These are phyloP conservation scores for Alnus glutinosa DNA, from an alignment of 306 rosid species.

Conservation along the genomic window DNA sequence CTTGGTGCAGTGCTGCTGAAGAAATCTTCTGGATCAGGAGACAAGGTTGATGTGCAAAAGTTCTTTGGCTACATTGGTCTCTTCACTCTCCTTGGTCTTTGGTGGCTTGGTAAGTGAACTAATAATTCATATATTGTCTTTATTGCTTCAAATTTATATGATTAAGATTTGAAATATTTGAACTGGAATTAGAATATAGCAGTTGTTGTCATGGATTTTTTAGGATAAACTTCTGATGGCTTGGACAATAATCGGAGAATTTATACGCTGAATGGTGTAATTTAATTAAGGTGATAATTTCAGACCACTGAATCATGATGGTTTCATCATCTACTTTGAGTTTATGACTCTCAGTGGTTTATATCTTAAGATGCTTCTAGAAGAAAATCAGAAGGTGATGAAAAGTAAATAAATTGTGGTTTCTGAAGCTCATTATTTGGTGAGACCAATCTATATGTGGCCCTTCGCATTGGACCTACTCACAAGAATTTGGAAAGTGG, in stretches of 20 bases:
- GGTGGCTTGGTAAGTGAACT: slow-evolving; percentile 75
- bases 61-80: slow-evolving; percentile 76
- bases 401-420: not conserved
- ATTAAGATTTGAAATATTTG: not conserved
- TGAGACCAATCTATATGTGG: not conserved
- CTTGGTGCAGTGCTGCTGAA: slow-evolving; percentile 61
- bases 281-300: not conserved
- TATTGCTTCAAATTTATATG: not conserved
- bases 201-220: not conserved
- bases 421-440: slow-evolving; percentile 6
- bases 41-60: slow-evolving; percentile 69
- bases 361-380: not conserved
- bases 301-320: not conserved
- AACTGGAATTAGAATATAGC: not conserved
- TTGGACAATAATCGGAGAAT: not conserved
- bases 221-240: not conserved
- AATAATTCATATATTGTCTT: not conserved
- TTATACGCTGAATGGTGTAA: not conserved
- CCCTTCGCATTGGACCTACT: not conserved
- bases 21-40: slow-evolving; percentile 68
- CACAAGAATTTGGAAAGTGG: not conserved
- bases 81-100: slow-evolving; percentile 64
- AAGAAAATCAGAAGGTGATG: not conserved
- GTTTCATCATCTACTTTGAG: not conserved
- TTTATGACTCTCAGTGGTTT: not conserved